Evolutionary conservation across 495 filamentous ascomycete species (phyloP), one percentile per base, ranked within the genome.

Genomic region (Physcia stellaris): DNA sequence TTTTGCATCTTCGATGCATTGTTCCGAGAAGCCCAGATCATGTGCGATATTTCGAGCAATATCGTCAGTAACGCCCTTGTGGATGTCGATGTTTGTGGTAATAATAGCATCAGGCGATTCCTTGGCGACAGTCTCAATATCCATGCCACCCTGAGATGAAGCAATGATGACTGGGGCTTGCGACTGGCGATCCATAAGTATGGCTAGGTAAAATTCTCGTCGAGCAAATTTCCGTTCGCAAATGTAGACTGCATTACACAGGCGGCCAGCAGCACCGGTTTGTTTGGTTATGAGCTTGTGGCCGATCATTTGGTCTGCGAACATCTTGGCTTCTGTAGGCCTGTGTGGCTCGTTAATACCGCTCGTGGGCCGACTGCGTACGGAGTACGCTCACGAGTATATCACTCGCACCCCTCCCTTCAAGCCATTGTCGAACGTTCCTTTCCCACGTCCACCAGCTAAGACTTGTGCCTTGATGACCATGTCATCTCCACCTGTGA

Each of bases 221-320:
- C 90, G 86, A 50, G 90, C 90, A 52, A 96, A 98, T 71, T 98
- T 98, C 71, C 90, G 86, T 72, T 98, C 90, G 66, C 86, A 90
- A 59, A 98, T 95, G 67, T 90, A 95, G 51, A 98, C 90, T 39
- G 84, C 68, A 62, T 86, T 94, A 69, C 90, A 98, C 55, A 86
- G 70, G 58, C 88, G 84, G 56, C 90, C 90, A 44, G 58, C 67
- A 42, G 86, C 82, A 55, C 90, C 90, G 37, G 92, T 98, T 69
- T 98, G 90, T 75, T 98, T 98, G 60, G 90, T 98, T 63, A 98
- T 78, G 63, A 98, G 86, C 65, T 94, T 94, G 62, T 98, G 90
- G 49, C 90, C 90, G 64, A 98, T 95, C 90, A 98, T 98, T 66
- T 98, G 86, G 45, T 83, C 77, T 53, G 90, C 87, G 55, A 98